Evolutionary conservation across 208 protist genomes (phyloP), one percentile per base, ranked within the genome.

Genomic region (Leishmania martiniquensis): DNA sequence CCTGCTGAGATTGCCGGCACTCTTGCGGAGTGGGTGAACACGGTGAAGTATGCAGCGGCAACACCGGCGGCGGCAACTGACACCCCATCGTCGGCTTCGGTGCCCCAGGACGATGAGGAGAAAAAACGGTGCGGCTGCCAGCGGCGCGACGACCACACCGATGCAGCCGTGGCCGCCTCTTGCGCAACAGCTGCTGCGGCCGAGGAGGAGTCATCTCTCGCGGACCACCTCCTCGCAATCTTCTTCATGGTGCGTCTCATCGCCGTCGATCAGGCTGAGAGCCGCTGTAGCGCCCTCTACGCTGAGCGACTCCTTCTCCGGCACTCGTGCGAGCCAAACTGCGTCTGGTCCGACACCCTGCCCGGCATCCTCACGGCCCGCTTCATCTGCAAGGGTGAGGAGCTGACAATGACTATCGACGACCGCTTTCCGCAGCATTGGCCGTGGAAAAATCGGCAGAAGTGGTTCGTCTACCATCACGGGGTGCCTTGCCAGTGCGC

Each of bases 291-390:
- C 69, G 42, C 75, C 51, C 60, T 85, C 71, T 85, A 81, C 72
- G 42, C 76, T 3, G 81, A 88, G 79, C 70, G 77, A 6, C 54
- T 87, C 25, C 72, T 84, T 39, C 76, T 91, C 20, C 87, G 87
- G 4, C 87, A 91, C 80, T 91, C 87, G 12, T 91, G 87, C 65
- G 84, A 88, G 77, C 82, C 87, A 20, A 91, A 91, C 75, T 91
- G 87, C 57, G 47, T 78, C 2, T 91, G 87, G 87, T 86, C 82
- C 47, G 78, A 82, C 25, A 80, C 71, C 9, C 76, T 77, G 32
- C 78, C 51, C 63, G 59, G 55, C 63, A 76, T 86, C 39, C 67
- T 84, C 44, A 91, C 87, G 13, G 73, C 78, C 51, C 87, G 87
- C 32, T 91, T 84, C 67, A 82, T 91, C 65, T 85, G 69, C 76